These are phyloP conservation scores for Crithidia expoeki DNA, from an alignment of 208 protist species.

Conservation along the genomic window DNA sequence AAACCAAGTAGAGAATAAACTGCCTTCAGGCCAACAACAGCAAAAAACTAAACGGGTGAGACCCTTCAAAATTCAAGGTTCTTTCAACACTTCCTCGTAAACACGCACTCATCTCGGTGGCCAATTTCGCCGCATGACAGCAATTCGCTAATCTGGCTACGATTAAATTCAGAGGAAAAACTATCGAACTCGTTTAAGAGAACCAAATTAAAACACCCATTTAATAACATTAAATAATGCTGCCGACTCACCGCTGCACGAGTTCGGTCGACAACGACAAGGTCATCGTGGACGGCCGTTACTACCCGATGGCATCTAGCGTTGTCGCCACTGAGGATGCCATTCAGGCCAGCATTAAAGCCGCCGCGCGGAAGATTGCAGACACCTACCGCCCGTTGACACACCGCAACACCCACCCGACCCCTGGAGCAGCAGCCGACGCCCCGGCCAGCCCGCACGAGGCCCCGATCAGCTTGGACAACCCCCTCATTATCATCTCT, in stretches of 20 bases:
- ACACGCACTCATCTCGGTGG: too few species aligned
- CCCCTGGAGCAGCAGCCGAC: constrained; percentile 1
- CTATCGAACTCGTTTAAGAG: not conserved
- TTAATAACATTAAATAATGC: constrained; percentile 12
- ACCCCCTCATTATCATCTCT: constrained; percentile 88
- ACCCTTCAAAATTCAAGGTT: too few species aligned
- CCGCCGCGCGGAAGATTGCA: constrained; percentile 60
- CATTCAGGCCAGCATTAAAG: constrained; percentile 66
- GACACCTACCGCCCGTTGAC: constrained; percentile 62
- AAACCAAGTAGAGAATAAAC: too few species aligned
- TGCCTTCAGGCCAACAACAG: too few species aligned
- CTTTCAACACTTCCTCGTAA: too few species aligned
- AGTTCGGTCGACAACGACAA: constrained; percentile 50
- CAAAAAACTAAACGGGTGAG: too few species aligned
- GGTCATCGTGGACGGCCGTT: constrained; percentile 68
- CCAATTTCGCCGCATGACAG: too few species aligned
- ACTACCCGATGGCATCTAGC: constrained; percentile 78
- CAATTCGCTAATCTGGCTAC: too few species aligned
- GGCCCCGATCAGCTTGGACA: constrained; percentile 71
- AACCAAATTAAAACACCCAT: not conserved
- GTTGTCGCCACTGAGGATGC: constrained; percentile 74
- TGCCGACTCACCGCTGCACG: constrained; percentile 28
- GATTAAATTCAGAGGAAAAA: too few species aligned
- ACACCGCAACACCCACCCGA: constrained; percentile 48
- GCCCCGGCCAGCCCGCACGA: constrained; percentile 8